Base-by-base conservation (phyloP, 441 rosid species). In the Aleurites moluccanus region DNA sequence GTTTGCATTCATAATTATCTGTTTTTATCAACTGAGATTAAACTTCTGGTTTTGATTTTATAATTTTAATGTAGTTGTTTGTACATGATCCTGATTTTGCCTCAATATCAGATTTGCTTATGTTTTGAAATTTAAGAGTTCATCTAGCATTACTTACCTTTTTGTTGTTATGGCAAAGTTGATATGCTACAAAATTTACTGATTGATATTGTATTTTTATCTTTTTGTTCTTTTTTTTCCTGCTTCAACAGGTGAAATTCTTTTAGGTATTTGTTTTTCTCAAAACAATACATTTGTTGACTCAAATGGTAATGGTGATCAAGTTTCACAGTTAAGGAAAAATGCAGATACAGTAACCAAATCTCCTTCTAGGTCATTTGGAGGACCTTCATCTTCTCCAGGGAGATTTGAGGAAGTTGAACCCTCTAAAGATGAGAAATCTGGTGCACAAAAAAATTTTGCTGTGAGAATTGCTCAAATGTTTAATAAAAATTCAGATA, bases 381-480 rank as follows among this genome's bases (percentile, higher is more conserved):
- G 62, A 71, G 86, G 82, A 69, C 82, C 86, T 0, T 83, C 83
- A 47, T 78, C 83, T 57, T 85, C 89, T 74, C 86, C 90, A 27
- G 65, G 67, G 10, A 84, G 86, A 79, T 71, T 74, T 50, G 94
- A 90, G 45, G 97, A 94, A 75, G 71, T 75, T 77, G 30, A 73
- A 21, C 75, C 69, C 74, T 52, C 79, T 45, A 90, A 79, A 82
- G 98, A 91, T 52, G 90, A 88, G 16, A 91, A 83, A 68, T 57
- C 80, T 23, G n/a, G 11, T 64, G 69, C 80, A 3, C 96, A 87
- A 75, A 91, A 83, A 77, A 82, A 87, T 5, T 79, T 95, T 62
- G 95, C 93, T 9, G 88, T 84, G 67, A 84, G 90, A 55, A 73
- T 95, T 77, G 96, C 92, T 75, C 97, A 95, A 76, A 90, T 91